Conservation (phyloP, 164 flowering plant genomes). For the Protea cynaroides region DNA sequence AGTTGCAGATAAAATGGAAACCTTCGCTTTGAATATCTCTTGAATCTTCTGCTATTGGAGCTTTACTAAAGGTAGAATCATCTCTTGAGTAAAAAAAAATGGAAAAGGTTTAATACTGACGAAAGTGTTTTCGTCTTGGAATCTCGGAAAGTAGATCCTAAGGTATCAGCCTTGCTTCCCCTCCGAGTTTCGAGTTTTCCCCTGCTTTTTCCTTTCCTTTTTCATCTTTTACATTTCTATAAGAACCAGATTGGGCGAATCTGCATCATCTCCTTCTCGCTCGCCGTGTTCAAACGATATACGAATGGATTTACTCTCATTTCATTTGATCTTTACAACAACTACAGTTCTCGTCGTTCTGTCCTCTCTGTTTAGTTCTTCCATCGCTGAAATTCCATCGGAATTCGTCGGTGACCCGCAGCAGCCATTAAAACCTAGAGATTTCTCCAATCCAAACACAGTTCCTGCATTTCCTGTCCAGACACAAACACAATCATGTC, state of each 20-base stretch:
- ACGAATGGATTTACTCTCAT: background rate
- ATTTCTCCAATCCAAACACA: constrained; percentile 44
- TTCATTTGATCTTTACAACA: background rate
- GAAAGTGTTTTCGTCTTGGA: background rate
- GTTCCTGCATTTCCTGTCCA: constrained; percentile 90
- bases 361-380: constrained; percentile 1
- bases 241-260: too few relatives aligned
- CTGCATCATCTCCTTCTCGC: background rate
- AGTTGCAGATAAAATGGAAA: too few relatives aligned
- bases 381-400: constrained; percentile 31
- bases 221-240: background rate
- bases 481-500: constrained; percentile 55
- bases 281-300: background rate
- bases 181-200: background rate
- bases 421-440: constrained; percentile 56
- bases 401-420: constrained; percentile 35
- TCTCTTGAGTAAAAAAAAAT: background rate
- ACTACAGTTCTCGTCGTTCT: background rate
- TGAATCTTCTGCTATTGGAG: background rate
- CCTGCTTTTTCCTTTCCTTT: too few relatives aligned
- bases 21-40: constrained; percentile 5
- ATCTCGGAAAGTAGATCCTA: background rate
- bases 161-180: background rate
- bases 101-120: background rate
- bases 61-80: background rate